Conservation (phyloP, 495 filamentous ascomycete genomes). For the Lentithecium fluviatile region DNA sequence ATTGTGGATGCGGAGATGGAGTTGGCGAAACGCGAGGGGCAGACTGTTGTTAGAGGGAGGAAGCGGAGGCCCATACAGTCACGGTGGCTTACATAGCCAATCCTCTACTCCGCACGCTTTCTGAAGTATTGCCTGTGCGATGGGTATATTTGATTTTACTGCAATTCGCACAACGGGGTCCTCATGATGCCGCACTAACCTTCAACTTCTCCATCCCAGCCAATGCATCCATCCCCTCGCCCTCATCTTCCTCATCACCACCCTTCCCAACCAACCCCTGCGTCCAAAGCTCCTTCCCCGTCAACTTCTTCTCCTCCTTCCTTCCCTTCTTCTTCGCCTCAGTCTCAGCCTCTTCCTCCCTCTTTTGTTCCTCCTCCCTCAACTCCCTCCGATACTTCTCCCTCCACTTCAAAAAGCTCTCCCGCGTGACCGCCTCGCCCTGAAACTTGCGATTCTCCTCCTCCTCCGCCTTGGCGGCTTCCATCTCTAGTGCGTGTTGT, state of each 20-base stretch:
- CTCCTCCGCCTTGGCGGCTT: conserved; percentile 69
- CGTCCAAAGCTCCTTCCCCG: conserved; percentile 83
- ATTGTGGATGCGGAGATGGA: conserved; percentile 51
- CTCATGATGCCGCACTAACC: conserved; percentile 48
- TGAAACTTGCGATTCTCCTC: conserved; percentile 96
- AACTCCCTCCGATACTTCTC: conserved; percentile 74
- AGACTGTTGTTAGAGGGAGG: conserved; percentile 14
- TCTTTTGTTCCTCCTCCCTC: conserved; percentile 63
- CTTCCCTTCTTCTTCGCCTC: conserved; percentile 70
- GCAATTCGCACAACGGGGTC: background rate
- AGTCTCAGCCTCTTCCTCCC: conserved; percentile 68
- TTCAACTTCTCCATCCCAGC: conserved; percentile 68
- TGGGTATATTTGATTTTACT: conserved; percentile 16
- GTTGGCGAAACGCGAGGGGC: conserved; percentile 47
- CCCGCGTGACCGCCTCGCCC: conserved; percentile 79
- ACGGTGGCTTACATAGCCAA: background rate
- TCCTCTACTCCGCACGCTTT: background rate
- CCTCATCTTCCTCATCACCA: conserved; percentile 78
- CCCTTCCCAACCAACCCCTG: conserved; percentile 70
- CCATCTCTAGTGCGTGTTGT: conserved; percentile 61
- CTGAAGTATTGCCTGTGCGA: background rate
- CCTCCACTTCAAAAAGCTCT: conserved; percentile 82
- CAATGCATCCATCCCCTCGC: conserved; percentile 56
- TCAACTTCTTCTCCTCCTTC: conserved; percentile 68
- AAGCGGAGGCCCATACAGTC: background rate